These are phyloP conservation scores for Aspergillus luchuensis DNA, from an alignment of 2,329 filamentous ascomycete genomes.

Conservation along the genomic window DNA sequence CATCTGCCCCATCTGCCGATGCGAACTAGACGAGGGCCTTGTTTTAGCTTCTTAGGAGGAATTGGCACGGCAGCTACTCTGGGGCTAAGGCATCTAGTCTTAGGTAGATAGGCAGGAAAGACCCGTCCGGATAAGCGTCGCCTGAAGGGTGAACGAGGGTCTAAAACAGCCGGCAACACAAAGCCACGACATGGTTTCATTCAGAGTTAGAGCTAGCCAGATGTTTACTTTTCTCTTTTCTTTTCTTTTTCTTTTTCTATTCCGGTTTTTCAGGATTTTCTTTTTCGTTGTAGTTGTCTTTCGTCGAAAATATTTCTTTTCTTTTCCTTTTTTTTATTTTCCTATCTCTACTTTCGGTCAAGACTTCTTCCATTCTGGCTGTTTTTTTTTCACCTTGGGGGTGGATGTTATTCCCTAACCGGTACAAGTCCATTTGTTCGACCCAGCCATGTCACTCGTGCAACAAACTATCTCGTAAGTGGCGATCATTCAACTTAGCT, in stretches of 20 bases:
- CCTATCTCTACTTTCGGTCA: not conserved
- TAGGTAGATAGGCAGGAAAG: slow-evolving; percentile 6
- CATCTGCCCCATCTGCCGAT: slow-evolving; percentile 16
- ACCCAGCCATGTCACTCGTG: not conserved
- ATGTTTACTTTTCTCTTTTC: not conserved
- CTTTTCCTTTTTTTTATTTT: not conserved
- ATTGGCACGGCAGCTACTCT: slow-evolving; percentile 3
- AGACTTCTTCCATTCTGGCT: not conserved
- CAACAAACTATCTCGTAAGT: too few species aligned
- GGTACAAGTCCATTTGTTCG: not conserved
- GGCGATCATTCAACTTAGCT: too few species aligned
- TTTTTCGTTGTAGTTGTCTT: not conserved
- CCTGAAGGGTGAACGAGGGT: not conserved
- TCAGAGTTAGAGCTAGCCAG: not conserved
- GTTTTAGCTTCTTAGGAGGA: slow-evolving; percentile 10
- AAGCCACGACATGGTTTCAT: not conserved
- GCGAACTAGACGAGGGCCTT: slow-evolving; percentile 13
- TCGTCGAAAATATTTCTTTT: not conserved
- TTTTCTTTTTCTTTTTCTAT: not conserved
- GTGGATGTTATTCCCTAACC: not conserved
- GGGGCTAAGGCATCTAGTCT: not conserved
- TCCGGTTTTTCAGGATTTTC: not conserved
- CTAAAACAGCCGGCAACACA: not conserved
- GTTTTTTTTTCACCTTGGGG: not conserved
- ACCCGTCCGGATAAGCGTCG: slow-evolving; percentile 1